Evolutionary conservation across 2,329 filamentous ascomycete genomes (phyloP).

Genomic region (Corinectria fuckeliana): DNA sequence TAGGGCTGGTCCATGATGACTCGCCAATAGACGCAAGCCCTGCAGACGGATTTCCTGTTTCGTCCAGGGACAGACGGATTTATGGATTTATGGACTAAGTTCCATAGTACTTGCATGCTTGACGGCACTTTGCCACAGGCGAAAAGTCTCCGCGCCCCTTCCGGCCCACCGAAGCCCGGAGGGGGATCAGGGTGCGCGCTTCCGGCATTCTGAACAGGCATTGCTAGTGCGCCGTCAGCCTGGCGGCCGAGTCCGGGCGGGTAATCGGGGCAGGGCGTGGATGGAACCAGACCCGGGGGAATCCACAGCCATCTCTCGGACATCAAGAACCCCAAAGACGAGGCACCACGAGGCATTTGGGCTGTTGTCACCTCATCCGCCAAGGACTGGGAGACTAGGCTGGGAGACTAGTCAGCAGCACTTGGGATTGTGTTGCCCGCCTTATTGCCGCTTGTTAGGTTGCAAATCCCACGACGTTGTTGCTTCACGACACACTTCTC

Average conservation of each 20-base stretch:
- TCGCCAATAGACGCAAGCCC: slow-evolving; percentile 29
- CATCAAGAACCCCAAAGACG: slow-evolving; percentile 6
- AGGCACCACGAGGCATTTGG: slow-evolving; percentile 23
- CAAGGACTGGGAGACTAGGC: background rate
- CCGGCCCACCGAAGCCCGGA: slow-evolving; percentile 23
- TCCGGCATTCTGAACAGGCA: slow-evolving; percentile 19
- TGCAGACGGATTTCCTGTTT: slow-evolving; percentile 38
- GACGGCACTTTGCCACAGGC: slow-evolving; percentile 7
- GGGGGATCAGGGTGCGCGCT: slow-evolving; percentile 17
- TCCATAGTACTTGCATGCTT: too few relatives aligned
- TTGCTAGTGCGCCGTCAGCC: slow-evolving; percentile 21
- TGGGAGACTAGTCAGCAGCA: too few relatives aligned
- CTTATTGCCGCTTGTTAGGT: slow-evolving; percentile 16
- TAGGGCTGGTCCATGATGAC: slow-evolving; percentile 23
- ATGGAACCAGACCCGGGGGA: slow-evolving; percentile 19
- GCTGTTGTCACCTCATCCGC: slow-evolving; percentile 14
- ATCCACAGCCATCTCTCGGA: background rate
- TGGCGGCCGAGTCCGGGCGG: background rate
- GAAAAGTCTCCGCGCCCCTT: slow-evolving; percentile 19
- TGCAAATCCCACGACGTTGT: slow-evolving; percentile 19
- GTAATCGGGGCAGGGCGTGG: slow-evolving; percentile 19
- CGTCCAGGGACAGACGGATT: slow-evolving; percentile 14
- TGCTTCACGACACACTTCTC: background rate
- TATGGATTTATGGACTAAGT: too few relatives aligned
- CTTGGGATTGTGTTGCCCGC: too few relatives aligned